Conservation (phyloP, 225 moss, liverwort and hornwort species). For the Physcomitrellopsis africana region DNA sequence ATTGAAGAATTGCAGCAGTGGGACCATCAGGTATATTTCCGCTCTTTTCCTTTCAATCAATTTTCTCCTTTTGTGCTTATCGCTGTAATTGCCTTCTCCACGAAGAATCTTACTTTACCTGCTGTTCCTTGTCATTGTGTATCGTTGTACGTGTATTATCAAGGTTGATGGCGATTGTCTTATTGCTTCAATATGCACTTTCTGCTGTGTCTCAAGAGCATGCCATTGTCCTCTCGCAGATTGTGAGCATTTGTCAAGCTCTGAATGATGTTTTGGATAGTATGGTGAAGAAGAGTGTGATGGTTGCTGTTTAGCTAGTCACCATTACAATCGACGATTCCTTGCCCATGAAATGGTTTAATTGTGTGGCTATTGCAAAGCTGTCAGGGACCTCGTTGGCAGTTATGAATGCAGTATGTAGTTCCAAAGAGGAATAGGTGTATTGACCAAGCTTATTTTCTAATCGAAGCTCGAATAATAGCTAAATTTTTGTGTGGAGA, state of each 20-base stretch:
- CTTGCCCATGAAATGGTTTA: neutral
- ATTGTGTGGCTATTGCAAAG: neutral
- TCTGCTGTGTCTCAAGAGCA: conserved; percentile 15
- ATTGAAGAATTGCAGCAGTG: conserved; percentile 99
- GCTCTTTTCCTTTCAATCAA: conserved; percentile 7
- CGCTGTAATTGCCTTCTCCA: no score
- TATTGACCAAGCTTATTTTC: conserved; percentile 33
- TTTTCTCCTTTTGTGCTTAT: conserved; percentile 8
- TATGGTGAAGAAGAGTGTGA: conserved; percentile 97
- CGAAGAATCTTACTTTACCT: neutral
- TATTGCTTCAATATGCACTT: conserved; percentile 6
- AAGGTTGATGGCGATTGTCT: conserved; percentile 1
- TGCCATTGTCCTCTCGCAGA: conserved; percentile 56
- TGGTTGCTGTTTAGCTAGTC: conserved; percentile 70
- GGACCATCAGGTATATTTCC: conserved; percentile 84
- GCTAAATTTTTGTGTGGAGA: conserved; percentile 16
- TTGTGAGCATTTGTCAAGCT: conserved; percentile 98
- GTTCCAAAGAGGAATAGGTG: conserved; percentile 22
- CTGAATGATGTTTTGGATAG: conserved; percentile 95
- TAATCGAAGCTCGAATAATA: conserved; percentile 25
- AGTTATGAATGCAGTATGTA: conserved; percentile 25
- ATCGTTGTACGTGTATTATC: neutral
- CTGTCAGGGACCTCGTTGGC: neutral
- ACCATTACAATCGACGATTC: conserved; percentile 7
- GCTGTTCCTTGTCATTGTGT: neutral